Percentiles rank a stretch among this genome's conserved stretches.
These are phyloP conservation scores for Litsea cubeba DNA, from an alignment of 164 flowering plant genomes.

Conservation along the genomic window DNA sequence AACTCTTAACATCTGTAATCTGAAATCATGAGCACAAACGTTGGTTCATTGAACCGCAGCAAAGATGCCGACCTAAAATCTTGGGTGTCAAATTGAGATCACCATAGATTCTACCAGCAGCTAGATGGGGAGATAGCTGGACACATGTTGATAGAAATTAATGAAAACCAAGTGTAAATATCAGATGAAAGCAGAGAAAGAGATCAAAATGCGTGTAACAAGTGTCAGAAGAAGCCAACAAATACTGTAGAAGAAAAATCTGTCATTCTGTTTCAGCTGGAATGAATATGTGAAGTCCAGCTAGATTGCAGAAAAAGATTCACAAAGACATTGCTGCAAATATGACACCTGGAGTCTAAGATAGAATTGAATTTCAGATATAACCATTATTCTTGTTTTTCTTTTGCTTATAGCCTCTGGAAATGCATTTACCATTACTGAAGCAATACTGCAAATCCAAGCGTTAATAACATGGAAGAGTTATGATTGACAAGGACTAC, in stretches of 20 bases:
- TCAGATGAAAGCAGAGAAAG: background rate
- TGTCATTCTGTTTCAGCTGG: background rate
- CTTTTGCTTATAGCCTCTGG: no score
- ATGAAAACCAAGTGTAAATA: background rate
- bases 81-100: background rate
- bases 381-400: no score
- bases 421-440: no score
- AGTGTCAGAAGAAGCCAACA: conserved; percentile 7
- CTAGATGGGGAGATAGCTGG: background rate
- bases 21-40: background rate
- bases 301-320: conserved; percentile 6
- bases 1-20: background rate
- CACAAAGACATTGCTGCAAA: background rate
- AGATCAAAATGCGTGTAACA: conserved; percentile 10
- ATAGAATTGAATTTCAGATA: no score
- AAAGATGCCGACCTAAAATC: background rate
- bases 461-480: no score
- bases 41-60: background rate
- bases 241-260: background rate
- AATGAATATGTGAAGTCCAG: conserved; percentile 15
- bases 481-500: no score
- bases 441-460: no score
- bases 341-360: background rate
- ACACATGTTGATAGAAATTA: background rate
- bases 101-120: conserved; percentile 7